These are phyloP conservation scores for Penicillium sp. DNA, from an alignment of 2,329 filamentous ascomycete genomes.

Conservation along the genomic window DNA sequence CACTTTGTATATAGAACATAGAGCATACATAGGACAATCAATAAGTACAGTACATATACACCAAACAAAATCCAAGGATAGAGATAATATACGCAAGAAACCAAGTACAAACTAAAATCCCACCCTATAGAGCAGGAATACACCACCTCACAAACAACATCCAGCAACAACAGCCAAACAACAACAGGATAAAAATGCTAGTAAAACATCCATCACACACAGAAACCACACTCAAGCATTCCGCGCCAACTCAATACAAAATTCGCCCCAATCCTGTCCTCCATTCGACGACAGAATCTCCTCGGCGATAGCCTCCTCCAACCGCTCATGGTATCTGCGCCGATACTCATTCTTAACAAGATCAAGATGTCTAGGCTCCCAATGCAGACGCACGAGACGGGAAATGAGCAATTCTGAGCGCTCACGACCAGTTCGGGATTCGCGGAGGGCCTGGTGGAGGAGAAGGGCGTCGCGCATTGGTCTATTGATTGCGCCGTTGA, in stretches of 20 bases:
- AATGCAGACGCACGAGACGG: conserved; percentile 83
- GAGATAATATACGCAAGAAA: background rate
- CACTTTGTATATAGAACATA: background rate
- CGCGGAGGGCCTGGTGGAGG: conserved; percentile 82
- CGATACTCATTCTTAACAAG: conserved; percentile 77
- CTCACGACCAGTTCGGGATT: conserved; percentile 67
- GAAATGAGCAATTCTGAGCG: conserved; percentile 86
- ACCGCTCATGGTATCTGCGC: conserved; percentile 69
- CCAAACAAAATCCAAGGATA: background rate
- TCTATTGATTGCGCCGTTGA: conserved; percentile 95
- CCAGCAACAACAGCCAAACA: background rate
- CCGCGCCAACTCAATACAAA: conserved; percentile 64
- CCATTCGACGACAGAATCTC: conserved; percentile 61
- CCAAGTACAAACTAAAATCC: background rate
- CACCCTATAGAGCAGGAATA: background rate
- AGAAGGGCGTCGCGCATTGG: conserved; percentile 90
- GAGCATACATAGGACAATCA: background rate
- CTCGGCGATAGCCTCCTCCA: conserved; percentile 76
- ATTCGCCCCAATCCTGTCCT: conserved; percentile 66
- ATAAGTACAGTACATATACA: background rate
- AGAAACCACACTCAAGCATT: conserved; percentile 20
- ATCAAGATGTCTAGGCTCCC: conserved; percentile 81
- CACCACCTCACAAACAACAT: background rate
- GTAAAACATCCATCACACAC: background rate
- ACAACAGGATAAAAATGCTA: background rate